Conservation (phyloP, 192 early-diverging fungal genomes). For the Coemansia asiatica region DNA sequence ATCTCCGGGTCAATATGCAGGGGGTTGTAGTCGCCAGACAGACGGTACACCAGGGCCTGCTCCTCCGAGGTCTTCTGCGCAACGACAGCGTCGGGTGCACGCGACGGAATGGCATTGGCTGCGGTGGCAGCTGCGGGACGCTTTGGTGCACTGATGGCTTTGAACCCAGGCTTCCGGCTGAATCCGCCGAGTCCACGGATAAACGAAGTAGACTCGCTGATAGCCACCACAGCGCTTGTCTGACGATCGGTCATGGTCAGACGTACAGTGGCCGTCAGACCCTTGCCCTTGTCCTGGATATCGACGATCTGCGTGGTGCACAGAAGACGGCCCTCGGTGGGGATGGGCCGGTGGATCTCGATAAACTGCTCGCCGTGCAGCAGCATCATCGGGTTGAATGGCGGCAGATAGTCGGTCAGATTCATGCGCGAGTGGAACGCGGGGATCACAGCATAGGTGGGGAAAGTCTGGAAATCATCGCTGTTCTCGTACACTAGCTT, state of each 20-base stretch:
- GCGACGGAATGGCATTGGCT: conserved; percentile 73
- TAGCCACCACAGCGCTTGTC: conserved; percentile 75
- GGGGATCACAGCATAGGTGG: conserved; percentile 90
- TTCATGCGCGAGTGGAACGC: conserved; percentile 67
- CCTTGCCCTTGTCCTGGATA: conserved; percentile 97
- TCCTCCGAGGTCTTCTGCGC: conserved; percentile 86
- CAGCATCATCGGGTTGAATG: conserved; percentile 92
- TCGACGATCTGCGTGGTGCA: conserved; percentile 81
- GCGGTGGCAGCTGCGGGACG: conserved; percentile 78
- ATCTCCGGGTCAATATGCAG: conserved; percentile 96
- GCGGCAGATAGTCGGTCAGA: conserved; percentile 61
- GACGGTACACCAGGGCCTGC: conserved; percentile 94
- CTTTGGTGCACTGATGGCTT: conserved; percentile 25
- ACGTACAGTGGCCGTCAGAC: conserved; percentile 76
- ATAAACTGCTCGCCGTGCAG: conserved; percentile 99
- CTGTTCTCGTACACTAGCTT: conserved; percentile 89
- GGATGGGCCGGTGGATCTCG: conserved; percentile 81
- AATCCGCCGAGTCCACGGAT: conserved; percentile 91
- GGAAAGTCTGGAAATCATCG: conserved; percentile 81
- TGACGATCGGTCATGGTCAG: conserved; percentile 76
- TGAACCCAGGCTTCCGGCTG: conserved; percentile 72
- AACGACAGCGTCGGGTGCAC: conserved; percentile 81
- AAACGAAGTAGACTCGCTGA: conserved; percentile 91
- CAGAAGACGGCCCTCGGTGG: conserved; percentile 77
- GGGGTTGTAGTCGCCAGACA: conserved; percentile 95